Percentiles rank a stretch among this genome's conserved stretches.
Conservation (phyloP, 805 yeast species). For the Pichia phayaonensis region DNA sequence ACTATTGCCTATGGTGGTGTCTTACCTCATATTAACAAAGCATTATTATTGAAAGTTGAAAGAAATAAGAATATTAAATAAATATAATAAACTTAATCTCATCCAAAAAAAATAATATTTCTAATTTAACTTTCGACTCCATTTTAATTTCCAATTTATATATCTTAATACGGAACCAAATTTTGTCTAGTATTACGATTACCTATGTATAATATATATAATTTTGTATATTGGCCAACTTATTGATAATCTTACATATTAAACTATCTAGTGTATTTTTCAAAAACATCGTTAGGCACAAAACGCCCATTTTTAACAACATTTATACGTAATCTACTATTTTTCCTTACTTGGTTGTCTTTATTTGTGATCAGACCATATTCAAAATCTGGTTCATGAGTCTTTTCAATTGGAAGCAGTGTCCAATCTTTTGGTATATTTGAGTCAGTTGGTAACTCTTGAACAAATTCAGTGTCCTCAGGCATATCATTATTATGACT, state of each 20-base stretch:
- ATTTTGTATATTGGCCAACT: slow-evolving; percentile 1
- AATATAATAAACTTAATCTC: background rate
- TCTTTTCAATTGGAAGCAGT: slow-evolving; percentile 14
- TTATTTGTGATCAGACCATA: background rate
- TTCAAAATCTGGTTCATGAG: background rate
- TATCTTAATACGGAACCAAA: background rate
- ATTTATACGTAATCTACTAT: background rate
- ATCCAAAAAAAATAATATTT: background rate
- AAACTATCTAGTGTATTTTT: background rate
- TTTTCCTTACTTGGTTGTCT: background rate
- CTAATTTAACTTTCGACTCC: background rate
- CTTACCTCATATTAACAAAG: slow-evolving; percentile 85
- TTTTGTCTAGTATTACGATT: background rate
- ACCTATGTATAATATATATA: slow-evolving; percentile 1
- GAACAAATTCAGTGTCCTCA: background rate
- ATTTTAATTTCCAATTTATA: background rate
- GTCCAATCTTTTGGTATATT: slow-evolving; percentile 29
- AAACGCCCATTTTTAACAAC: background rate
- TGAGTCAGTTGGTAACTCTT: slow-evolving; percentile 2
- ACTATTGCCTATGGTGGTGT: slow-evolving; percentile 99
- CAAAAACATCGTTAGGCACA: slow-evolving; percentile 6
- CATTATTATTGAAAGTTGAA: slow-evolving; percentile 69
- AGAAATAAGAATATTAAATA: slow-evolving; percentile 34
- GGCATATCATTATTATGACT: background rate
- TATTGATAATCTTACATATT: background rate